Percentiles rank a stretch among this genome's conserved stretches.
phyloP scores from a whole-genome alignment of 1,284 basidiomycete species.

The Cryptococcus maquisensis region DNA sequence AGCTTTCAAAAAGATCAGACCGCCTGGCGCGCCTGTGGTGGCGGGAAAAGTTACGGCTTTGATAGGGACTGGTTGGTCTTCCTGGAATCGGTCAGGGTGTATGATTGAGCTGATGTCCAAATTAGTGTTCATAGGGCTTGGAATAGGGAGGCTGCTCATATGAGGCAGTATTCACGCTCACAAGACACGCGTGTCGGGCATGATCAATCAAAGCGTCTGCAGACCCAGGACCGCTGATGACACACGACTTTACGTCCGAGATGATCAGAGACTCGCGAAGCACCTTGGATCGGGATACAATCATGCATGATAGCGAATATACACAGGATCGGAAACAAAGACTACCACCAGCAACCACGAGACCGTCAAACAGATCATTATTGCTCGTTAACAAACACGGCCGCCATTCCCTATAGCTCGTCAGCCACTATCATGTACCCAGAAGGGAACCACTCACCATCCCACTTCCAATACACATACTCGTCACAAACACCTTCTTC shows the following conservation, averaged over 20 bases:
- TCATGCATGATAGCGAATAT: background rate
- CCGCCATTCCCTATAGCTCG: conserved; percentile 49
- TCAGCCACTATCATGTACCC: background rate
- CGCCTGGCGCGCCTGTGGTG: conserved; percentile 29
- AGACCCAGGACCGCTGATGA: no score
- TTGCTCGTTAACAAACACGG: conserved; percentile 50
- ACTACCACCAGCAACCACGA: background rate
- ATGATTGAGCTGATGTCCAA: no score
- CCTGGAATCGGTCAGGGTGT: background rate
- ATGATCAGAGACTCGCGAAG: background rate
- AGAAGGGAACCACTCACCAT: conserved; percentile 65
- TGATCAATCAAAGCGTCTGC: no score
- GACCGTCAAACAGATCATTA: conserved; percentile 5
- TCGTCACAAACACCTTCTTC: conserved; percentile 82
- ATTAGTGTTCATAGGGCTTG: conserved; percentile 17
- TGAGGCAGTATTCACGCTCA: background rate
- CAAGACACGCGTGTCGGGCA: no score
- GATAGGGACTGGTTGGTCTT: conserved; percentile 38
- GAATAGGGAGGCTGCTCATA: conserved; percentile 16
- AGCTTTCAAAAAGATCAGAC: conserved; percentile 33
- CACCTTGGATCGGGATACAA: background rate
- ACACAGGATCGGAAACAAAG: background rate
- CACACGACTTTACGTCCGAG: background rate
- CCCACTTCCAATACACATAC: conserved; percentile 92
- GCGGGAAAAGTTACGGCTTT: conserved; percentile 32